Percentiles rank a stretch among this genome's conserved stretches.
These are phyloP conservation scores for Picochlorum sp. DNA, from an alignment of 139 green algal genomes.

Conservation along the genomic window DNA sequence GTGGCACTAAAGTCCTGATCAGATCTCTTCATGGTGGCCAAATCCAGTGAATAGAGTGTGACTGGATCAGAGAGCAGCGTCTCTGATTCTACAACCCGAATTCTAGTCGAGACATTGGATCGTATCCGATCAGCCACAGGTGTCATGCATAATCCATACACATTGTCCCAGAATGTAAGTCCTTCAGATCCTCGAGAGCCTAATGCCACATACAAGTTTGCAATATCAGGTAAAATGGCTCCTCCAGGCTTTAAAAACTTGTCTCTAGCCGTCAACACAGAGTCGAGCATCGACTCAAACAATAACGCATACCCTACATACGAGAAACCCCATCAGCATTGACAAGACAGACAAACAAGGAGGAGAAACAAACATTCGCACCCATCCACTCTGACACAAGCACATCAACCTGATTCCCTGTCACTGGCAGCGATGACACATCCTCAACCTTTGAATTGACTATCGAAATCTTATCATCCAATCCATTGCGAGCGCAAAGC, in stretches of 20 bases:
- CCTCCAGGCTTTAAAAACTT: slow-evolving; percentile 75
- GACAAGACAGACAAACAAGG: no score
- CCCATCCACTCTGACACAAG: slow-evolving; percentile 95
- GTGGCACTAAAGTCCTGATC: slow-evolving; percentile 81
- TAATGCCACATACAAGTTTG: slow-evolving; percentile 65
- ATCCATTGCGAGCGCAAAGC: slow-evolving; percentile 40
- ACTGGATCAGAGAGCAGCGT: slow-evolving; percentile 40
- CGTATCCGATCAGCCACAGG: slow-evolving; percentile 30
- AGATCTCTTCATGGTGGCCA: slow-evolving; percentile 58
- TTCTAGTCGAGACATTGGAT: slow-evolving; percentile 26
- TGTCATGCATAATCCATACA: slow-evolving; percentile 88
- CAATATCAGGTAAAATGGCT: slow-evolving; percentile 80
- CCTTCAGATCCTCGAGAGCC: slow-evolving; percentile 32
- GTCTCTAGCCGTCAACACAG: slow-evolving; percentile 60
- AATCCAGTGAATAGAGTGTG: slow-evolving; percentile 48
- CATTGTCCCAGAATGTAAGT: slow-evolving; percentile 74
- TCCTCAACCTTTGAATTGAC: slow-evolving; percentile 60
- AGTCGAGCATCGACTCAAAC: slow-evolving; percentile 95
- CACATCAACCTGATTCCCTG: slow-evolving; percentile 57
- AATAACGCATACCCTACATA: slow-evolving; percentile 78
- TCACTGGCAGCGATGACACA: slow-evolving; percentile 19
- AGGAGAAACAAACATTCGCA: no score
- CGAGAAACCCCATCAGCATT: no score
- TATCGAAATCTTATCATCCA: slow-evolving; percentile 53
- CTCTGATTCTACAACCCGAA: slow-evolving; percentile 41